phyloP scores from a whole-genome alignment of 2,329 filamentous ascomycete genomes.

The Penicillium sp. region DNA sequence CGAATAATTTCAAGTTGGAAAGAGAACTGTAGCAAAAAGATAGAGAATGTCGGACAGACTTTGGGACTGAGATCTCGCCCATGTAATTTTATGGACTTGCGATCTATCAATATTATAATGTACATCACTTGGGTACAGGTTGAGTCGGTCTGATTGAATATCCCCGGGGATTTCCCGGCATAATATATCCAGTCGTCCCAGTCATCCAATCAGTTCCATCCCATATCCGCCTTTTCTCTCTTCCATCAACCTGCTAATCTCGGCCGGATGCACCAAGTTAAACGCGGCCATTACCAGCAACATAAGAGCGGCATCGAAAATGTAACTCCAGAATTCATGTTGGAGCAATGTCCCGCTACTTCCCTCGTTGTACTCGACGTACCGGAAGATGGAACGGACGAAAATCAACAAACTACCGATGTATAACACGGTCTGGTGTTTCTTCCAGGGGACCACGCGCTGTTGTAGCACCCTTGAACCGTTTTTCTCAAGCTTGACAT shows the following conservation, averaged over 20 bases:
- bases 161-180: not conserved
- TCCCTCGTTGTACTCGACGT: conserved; percentile 1
- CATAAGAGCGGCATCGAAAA: not conserved
- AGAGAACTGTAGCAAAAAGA: not conserved
- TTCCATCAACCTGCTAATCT: not conserved
- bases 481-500: not conserved
- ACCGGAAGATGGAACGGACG: not conserved
- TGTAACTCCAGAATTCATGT: not conserved
- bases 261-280: not conserved
- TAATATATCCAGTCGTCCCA: not conserved
- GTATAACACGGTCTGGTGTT: not conserved
- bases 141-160: not conserved
- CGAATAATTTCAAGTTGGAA: not conserved
- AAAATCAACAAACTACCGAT: not conserved
- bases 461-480: not conserved
- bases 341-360: not conserved
- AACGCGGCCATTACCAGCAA: not conserved
- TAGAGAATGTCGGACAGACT: not conserved
- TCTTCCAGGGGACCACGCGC: not conserved
- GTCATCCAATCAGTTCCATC: not conserved
- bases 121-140: not conserved
- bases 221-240: not conserved
- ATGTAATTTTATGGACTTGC: not conserved
- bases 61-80: not conserved
- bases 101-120: not conserved